A percentile compares a stretch with the other conserved stretches of the same genome.
phyloP scores from a whole-genome alignment of 2,329 filamentous ascomycete genomes.

The Triangularia setosa region DNA sequence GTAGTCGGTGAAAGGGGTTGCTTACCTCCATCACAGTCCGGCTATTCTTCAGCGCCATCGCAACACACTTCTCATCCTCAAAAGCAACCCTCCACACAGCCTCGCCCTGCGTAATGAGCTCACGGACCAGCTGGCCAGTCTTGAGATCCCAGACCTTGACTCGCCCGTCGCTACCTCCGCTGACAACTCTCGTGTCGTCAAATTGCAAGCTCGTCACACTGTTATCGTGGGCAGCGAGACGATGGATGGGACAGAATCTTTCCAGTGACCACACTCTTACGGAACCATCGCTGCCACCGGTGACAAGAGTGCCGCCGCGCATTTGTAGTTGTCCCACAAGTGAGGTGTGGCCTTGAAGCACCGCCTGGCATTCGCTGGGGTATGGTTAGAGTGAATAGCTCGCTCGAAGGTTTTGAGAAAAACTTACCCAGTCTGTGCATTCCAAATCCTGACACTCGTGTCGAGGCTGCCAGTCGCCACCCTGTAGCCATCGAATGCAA shows the following conservation, averaged over 20 bases:
- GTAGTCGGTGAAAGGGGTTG: constrained; percentile 13
- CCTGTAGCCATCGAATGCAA: constrained; percentile 90
- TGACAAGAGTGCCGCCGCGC: constrained; percentile 90
- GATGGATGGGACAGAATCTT: constrained; percentile 86
- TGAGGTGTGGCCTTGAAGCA: constrained; percentile 94
- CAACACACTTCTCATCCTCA: constrained; percentile 96
- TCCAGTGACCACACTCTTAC: constrained; percentile 94
- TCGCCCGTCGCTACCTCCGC: constrained; percentile 91
- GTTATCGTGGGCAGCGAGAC: constrained; percentile 94
- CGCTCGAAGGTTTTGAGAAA: neutral
- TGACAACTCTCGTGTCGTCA: constrained; percentile 91
- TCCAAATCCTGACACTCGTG: constrained; percentile 96
- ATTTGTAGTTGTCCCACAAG: constrained; percentile 96
- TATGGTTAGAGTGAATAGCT: constrained; percentile 29
- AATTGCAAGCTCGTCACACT: constrained; percentile 97
- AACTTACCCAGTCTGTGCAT: constrained; percentile 77
- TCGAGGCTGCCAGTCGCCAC: constrained; percentile 95
- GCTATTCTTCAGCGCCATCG: constrained; percentile 79
- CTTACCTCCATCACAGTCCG: constrained; percentile 97
- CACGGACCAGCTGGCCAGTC: constrained; percentile 83
- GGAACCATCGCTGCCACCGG: constrained; percentile 91
- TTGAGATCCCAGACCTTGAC: constrained; percentile 98
- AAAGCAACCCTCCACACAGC: constrained; percentile 98
- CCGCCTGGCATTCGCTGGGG: constrained; percentile 71
- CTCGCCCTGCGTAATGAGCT: constrained; percentile 86